A percentile compares a stretch with the other conserved stretches of the same genome.
Evolutionary conservation across 768 basidiomycete genomes (phyloP).

Genomic region (Holtermanniella nyarrowii): DNA sequence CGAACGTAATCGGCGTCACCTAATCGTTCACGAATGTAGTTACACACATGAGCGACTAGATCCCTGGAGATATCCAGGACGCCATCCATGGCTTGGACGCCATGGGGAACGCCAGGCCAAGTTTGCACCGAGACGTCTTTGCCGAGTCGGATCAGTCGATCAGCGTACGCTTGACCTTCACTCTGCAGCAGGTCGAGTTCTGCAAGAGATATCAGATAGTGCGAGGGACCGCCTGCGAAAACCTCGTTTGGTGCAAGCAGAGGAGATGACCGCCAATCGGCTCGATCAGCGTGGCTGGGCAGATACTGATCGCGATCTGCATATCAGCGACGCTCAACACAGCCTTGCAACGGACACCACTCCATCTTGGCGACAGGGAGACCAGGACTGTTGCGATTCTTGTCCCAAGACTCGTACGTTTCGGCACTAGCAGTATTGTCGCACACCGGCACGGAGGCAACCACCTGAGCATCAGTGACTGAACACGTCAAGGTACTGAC

Average conservation of each 20-base stretch:
- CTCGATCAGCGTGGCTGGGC: conserved; percentile 53
- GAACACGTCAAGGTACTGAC: conserved; percentile 17
- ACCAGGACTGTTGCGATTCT: conserved; percentile 53
- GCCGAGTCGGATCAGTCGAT: conserved; percentile 50
- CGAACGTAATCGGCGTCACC: too few species aligned
- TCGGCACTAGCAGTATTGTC: conserved; percentile 55
- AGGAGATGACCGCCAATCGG: conserved; percentile 61
- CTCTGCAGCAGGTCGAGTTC: conserved; percentile 59
- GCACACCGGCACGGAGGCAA: conserved; percentile 61
- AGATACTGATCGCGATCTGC: conserved; percentile 46
- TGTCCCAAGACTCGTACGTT: conserved; percentile 49
- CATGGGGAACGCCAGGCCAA: conserved; percentile 51
- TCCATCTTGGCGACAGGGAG: conserved; percentile 56
- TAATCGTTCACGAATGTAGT: too few species aligned
- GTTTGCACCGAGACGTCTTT: conserved; percentile 50
- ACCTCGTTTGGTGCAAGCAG: conserved; percentile 55
- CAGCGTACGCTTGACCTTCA: conserved; percentile 57
- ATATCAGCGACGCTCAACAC: conserved; percentile 41
- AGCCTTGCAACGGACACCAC: too few species aligned
- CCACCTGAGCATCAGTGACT: conserved; percentile 52
- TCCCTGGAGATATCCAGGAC: conserved; percentile 9
- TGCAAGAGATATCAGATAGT: conserved; percentile 24
- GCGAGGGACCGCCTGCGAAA: conserved; percentile 47
- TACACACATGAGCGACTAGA: conserved; percentile 12
- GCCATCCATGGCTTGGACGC: conserved; percentile 15